phyloP scores from a whole-genome alignment of 2,329 filamentous ascomycete genomes.

The Meredithiella fracta region DNA sequence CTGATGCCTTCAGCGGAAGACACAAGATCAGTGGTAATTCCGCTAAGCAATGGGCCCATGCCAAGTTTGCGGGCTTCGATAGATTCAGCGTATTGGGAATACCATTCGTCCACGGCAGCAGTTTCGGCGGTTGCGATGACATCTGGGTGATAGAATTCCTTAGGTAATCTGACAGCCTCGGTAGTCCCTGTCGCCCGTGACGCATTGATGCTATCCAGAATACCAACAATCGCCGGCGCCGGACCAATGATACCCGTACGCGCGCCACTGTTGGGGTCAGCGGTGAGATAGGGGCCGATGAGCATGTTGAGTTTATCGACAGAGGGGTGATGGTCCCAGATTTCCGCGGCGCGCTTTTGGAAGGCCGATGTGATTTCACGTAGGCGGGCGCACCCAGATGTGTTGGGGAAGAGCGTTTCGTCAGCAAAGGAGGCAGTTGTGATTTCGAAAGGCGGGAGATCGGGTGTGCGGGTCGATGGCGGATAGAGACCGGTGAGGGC shows the following conservation, averaged over 20 bases:
- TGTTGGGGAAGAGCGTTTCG: slow-evolving; percentile 70
- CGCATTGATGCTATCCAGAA: slow-evolving; percentile 88
- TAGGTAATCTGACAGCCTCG: slow-evolving; percentile 58
- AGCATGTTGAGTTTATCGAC: slow-evolving; percentile 69
- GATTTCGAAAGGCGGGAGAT: slow-evolving; percentile 30
- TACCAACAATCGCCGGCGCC: slow-evolving; percentile 60
- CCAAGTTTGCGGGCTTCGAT: slow-evolving; percentile 77
- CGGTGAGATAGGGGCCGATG: slow-evolving; percentile 64
- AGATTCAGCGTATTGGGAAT: slow-evolving; percentile 67
- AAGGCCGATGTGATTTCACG: slow-evolving; percentile 53
- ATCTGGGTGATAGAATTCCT: slow-evolving; percentile 72
- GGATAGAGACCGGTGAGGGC: slow-evolving; percentile 63
- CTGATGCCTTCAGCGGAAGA: slow-evolving; percentile 39
- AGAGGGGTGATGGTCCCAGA: slow-evolving; percentile 62
- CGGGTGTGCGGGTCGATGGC: slow-evolving; percentile 24
- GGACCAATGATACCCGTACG: slow-evolving; percentile 64
- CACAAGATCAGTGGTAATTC: slow-evolving; percentile 63
- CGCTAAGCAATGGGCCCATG: slow-evolving; percentile 70
- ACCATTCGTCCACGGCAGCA: slow-evolving; percentile 87
- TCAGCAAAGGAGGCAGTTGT: slow-evolving; percentile 43
- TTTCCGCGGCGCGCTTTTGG: slow-evolving; percentile 51
- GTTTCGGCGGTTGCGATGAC: slow-evolving; percentile 52
- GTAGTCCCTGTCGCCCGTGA: slow-evolving; percentile 60
- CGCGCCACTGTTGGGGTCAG: slow-evolving; percentile 34
- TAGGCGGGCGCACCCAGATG: slow-evolving; percentile 56